phyloP scores from a whole-genome alignment of 2,329 filamentous ascomycete genomes.

The Xylaria sp. region DNA sequence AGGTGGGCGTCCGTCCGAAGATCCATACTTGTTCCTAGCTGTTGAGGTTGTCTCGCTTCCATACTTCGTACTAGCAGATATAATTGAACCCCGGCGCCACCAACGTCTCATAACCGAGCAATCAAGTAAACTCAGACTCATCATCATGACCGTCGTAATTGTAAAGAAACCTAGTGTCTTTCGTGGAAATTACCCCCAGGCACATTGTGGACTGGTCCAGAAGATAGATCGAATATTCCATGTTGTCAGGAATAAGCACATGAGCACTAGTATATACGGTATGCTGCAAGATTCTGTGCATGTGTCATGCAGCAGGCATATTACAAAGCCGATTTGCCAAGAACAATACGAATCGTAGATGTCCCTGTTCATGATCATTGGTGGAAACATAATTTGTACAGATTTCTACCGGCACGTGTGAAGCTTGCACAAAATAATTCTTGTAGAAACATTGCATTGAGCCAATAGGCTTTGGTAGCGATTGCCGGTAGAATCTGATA shows the following conservation, averaged over 20 bases:
- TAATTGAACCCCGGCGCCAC: not conserved
- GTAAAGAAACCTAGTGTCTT: not conserved
- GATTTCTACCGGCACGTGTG: not conserved
- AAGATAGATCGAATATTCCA: not conserved
- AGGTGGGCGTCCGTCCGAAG: not conserved
- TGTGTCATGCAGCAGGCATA: not conserved
- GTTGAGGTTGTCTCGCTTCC: not conserved
- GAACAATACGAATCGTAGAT: no score
- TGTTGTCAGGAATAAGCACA: not conserved
- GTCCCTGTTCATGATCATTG: not conserved
- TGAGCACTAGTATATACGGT: conserved; percentile 1
- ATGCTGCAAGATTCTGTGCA: conserved; percentile 14
- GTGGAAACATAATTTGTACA: not conserved
- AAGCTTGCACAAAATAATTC: no score
- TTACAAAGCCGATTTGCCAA: not conserved
- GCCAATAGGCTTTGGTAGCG: not conserved
- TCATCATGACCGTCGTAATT: not conserved
- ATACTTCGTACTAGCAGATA: not conserved
- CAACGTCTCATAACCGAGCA: not conserved
- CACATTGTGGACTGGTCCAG: not conserved
- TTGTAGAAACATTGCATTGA: not conserved
- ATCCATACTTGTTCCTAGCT: conserved; percentile 1
- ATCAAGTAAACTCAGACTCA: not conserved
- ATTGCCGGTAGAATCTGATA: not conserved
- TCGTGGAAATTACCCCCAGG: not conserved